Base-by-base conservation (phyloP, 441 rosid genomes). In the Bocquillonia castaneifolia region DNA sequence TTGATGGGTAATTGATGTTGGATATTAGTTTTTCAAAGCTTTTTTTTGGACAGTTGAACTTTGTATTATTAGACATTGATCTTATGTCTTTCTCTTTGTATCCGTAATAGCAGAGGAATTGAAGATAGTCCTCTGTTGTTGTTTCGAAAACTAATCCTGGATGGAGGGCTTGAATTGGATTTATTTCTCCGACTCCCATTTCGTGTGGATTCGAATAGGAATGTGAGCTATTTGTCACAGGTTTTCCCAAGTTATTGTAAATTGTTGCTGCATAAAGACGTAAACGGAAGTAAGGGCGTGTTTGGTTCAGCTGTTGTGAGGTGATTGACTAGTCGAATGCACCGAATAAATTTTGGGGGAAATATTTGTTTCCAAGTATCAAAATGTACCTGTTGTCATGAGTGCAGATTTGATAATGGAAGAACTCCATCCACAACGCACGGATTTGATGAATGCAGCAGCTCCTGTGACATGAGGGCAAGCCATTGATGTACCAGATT, bases 401-500 rank as follows among this genome's bases (percentile, higher is more conserved):
- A 91, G 89, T 15, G 96, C 90, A 3, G 97, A 91, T 78, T 76
- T 89, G 79, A 91, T 85, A 79, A 82, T 79, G 59, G 97, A 89
- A 72, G 85, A 59, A 68, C 76, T 85, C 93, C 95, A 91, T 45
- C 63, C 42, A 29, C 55, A 80, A 47, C 68, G 86, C 31, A 82
- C 74, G 15, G 97, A 88, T 69, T 76, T 89, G 7, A 91, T 52
- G 36, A 79, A 78, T 1, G 92, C 92, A 12, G 89, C 90, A 1
- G 85, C 91, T 14, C 96, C 97, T 1, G 89, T 65, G 10, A 89
- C 89, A 72, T 91, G 97, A 62, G 97, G 95, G 78, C 95, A 89
- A 51, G 97, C 88, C 95, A 86, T 86, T 17, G 97, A 91, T n/a
- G 96, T 89, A 64, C 97, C 96, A 0, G 97, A 91, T 68, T 23